phyloP scores from a whole-genome alignment of 2,329 filamentous ascomycete species.

The Exophiala calicioides region DNA sequence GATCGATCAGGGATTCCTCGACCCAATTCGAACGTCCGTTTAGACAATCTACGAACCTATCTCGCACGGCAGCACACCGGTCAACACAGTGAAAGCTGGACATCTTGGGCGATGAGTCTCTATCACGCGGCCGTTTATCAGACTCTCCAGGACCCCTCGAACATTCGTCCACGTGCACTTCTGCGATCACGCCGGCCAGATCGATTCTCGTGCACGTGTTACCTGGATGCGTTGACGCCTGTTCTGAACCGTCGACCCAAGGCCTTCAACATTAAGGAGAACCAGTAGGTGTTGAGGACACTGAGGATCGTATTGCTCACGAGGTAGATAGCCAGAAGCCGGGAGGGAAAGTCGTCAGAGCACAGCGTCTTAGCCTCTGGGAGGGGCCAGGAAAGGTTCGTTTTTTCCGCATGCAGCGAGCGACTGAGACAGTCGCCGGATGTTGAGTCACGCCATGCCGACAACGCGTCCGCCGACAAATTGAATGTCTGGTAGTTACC shows the following conservation, averaged over 20 bases:
- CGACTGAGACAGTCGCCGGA: not conserved
- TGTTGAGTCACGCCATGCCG: constrained; percentile 36
- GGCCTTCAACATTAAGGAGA: constrained; percentile 72
- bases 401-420: constrained; percentile 37
- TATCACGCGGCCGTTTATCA: too few species aligned
- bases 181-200: too few species aligned
- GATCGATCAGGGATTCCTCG: too few species aligned
- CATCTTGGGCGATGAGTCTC: too few species aligned
- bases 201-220: too few species aligned
- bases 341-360: constrained; percentile 61
- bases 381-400: constrained; percentile 15
- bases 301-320: constrained; percentile 72
- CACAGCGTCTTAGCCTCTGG: constrained; percentile 20
- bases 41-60: too few species aligned
- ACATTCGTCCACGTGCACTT: too few species aligned
- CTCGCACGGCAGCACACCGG: too few species aligned
- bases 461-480: constrained; percentile 71
- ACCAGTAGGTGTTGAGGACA: constrained; percentile 80
- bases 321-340: constrained; percentile 69
- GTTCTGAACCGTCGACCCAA: constrained; percentile 3
- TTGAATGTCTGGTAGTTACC: constrained; percentile 70
- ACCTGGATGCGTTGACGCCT: too few species aligned
- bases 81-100: too few species aligned
- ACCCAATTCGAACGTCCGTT: too few species aligned
- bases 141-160: too few species aligned